Conservation (phyloP, 2,329 filamentous ascomycete genomes). For the Aspergillus sp. region DNA sequence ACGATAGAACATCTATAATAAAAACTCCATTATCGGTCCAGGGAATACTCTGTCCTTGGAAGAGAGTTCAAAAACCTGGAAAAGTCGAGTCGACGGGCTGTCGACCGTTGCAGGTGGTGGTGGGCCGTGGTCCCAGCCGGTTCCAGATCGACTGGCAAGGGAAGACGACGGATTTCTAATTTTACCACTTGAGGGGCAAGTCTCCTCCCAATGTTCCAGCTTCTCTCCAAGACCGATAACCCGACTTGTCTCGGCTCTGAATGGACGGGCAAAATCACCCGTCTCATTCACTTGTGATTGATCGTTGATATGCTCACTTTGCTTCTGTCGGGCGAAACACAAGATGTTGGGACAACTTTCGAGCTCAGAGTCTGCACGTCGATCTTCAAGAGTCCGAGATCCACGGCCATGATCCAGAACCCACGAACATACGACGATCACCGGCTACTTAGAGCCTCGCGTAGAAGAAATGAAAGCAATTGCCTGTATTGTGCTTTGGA, state of each 20-base stretch:
- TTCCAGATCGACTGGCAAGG: not conserved
- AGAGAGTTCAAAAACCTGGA: not conserved
- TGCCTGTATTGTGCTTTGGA: not conserved
- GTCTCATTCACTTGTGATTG: not conserved
- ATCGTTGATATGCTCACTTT: not conserved
- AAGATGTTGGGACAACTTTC: too few relatives aligned
- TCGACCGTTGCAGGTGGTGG: not conserved
- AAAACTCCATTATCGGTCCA: not conserved
- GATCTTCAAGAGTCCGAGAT: not conserved
- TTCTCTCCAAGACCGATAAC: not conserved
- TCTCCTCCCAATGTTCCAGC: too few relatives aligned
- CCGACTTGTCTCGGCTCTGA: not conserved
- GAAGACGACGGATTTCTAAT: not conserved
- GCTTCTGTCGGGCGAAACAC: not conserved
- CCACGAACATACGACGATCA: not conserved
- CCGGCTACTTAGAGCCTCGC: not conserved
- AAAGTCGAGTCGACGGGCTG: not conserved
- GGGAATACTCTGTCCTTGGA: not conserved
- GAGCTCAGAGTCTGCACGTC: not conserved
- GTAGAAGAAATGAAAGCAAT: not conserved
- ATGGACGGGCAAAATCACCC: not conserved
- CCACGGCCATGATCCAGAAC: not conserved
- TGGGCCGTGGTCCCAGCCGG: not conserved
- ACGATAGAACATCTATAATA: slow-evolving; percentile 1
- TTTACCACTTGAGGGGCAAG: not conserved